These are phyloP conservation scores for Phialemoniopsis sp. DNA, from an alignment of 2,329 filamentous ascomycete genomes.

Conservation along the genomic window DNA sequence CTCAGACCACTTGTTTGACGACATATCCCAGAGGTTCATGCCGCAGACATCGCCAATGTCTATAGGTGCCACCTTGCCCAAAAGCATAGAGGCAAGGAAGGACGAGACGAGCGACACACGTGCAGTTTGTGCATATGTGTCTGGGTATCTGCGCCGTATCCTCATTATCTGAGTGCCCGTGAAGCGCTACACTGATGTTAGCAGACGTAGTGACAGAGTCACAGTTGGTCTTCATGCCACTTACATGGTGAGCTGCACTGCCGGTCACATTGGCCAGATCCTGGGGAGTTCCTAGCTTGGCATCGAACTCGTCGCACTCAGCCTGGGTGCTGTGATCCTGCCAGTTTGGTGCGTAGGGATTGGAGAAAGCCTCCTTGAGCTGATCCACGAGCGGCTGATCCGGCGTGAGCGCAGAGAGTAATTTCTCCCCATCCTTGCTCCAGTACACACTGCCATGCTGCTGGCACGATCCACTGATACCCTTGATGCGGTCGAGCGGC, in stretches of 20 bases:
- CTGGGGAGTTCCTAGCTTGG: slow-evolving; percentile 59
- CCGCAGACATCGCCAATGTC: slow-evolving; percentile 94
- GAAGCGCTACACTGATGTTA: slow-evolving; percentile 61
- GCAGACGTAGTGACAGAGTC: not conserved
- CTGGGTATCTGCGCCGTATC: slow-evolving; percentile 74
- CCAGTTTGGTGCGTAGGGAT: slow-evolving; percentile 92
- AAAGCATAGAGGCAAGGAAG: slow-evolving; percentile 85
- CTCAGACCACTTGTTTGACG: slow-evolving; percentile 68
- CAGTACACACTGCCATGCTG: slow-evolving; percentile 98
- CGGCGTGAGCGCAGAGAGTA: slow-evolving; percentile 51
- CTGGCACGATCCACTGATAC: slow-evolving; percentile 88
- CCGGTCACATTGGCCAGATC: slow-evolving; percentile 77
- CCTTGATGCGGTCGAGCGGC: slow-evolving; percentile 71
- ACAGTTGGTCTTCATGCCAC: slow-evolving; percentile 17
- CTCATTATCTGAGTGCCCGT: slow-evolving; percentile 96
- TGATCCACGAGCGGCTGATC: slow-evolving; percentile 59
- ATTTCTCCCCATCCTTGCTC: slow-evolving; percentile 63
- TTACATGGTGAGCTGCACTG: slow-evolving; percentile 89
- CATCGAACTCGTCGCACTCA: slow-evolving; percentile 88
- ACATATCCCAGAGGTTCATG: slow-evolving; percentile 95
- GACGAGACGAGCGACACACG: slow-evolving; percentile 94
- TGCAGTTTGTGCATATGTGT: slow-evolving; percentile 74
- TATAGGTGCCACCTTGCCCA: slow-evolving; percentile 80
- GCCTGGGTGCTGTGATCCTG: slow-evolving; percentile 92
- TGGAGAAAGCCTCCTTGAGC: slow-evolving; percentile 69